Evolutionary conservation across 192 early-diverging fungal species (phyloP), one percentile per base, ranked within the genome.

Genomic region (Chytriomyces hyalinus): DNA sequence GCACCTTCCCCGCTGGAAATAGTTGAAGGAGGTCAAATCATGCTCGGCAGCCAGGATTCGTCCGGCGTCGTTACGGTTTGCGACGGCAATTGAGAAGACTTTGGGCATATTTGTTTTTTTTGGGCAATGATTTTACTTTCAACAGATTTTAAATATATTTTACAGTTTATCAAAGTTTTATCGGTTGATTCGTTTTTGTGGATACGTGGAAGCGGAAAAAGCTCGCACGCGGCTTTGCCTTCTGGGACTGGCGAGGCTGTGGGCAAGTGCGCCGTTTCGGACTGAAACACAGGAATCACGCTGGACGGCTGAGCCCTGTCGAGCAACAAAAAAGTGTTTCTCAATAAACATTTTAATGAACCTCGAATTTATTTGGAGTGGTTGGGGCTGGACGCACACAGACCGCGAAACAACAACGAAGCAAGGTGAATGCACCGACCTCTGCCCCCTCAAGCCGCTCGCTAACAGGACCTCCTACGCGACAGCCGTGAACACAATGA

Each of bases 1-100:
- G 64, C 84, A 92, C 93, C 91, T 92, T 49, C 92, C 87, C 28
- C 94, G 90, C 81, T 95, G 91, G 77, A 98, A 97, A 85, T 90
- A 95, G 57, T 92, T 90, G 80, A 95, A 97, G 63, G 89, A 87
- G 53, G 90, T 80, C 26, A 98, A 80, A 74, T 98, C 93, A 57
- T 85, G 90, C 70, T 90, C 91, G 10, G 87, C 80, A 13, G 89
- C 85, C 67, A 94, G 80, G 43, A 91, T 78, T 11, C 76, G 68
- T 22, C 77, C 79, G 8, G 64, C 47, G 64, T 20, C 22, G 61
- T 13, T 61, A 46, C 68, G 10, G 28, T 51, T 36, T 28, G 44
- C n/a, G 51, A 81, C 60, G 20, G 76, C 70, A 44, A 77, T 13
- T 8, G 57, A 75, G 48, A 68, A 67, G 63, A 79, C 72, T 46